Evolutionary conservation across 2,329 filamentous ascomycete species (phyloP).

Genomic region (Apiospora aurea): DNA sequence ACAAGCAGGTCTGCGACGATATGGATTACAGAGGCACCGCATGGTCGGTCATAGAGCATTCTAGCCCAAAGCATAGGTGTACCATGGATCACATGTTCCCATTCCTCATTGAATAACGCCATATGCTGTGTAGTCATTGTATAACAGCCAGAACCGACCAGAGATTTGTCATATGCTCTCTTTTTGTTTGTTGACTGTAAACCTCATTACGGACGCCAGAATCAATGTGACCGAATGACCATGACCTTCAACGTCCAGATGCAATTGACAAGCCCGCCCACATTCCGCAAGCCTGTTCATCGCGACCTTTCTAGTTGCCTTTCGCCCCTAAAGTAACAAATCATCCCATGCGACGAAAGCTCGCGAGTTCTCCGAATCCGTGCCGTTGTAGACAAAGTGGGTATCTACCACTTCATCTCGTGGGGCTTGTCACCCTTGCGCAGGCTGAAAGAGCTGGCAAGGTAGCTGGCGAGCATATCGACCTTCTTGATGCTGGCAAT

Average conservation of each 20-base stretch:
- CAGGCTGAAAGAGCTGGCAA: constrained; percentile 95
- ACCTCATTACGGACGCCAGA: constrained; percentile 72
- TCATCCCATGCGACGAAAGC: constrained; percentile 23
- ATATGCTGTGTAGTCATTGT: constrained; percentile 22
- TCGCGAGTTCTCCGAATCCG: constrained; percentile 20
- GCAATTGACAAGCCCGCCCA: constrained; percentile 68
- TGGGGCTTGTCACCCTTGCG: constrained; percentile 99
- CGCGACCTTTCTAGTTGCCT: constrained; percentile 47
- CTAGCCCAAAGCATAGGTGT: constrained; percentile 10
- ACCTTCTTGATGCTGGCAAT: constrained; percentile 98
- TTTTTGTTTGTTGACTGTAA: constrained; percentile 58
- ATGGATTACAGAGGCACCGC: constrained; percentile 4
- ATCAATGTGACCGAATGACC: constrained; percentile 66
- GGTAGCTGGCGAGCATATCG: constrained; percentile 91
- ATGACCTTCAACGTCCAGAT: constrained; percentile 71
- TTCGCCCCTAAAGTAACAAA: constrained; percentile 37
- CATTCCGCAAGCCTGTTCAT: constrained; percentile 46
- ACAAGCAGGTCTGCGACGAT: neutral
- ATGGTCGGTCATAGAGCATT: constrained; percentile 1
- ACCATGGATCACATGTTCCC: constrained; percentile 24
- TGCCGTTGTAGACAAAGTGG: constrained; percentile 27
- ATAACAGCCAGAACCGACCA: constrained; percentile 21
- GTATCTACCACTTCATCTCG: constrained; percentile 96
- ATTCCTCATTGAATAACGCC: constrained; percentile 23
- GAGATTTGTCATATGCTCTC: constrained; percentile 24